A percentile compares a stretch with the other conserved stretches of the same genome.
Evolutionary conservation across 495 filamentous ascomycete genomes (phyloP).

Genomic region (Physcia stellaris): DNA sequence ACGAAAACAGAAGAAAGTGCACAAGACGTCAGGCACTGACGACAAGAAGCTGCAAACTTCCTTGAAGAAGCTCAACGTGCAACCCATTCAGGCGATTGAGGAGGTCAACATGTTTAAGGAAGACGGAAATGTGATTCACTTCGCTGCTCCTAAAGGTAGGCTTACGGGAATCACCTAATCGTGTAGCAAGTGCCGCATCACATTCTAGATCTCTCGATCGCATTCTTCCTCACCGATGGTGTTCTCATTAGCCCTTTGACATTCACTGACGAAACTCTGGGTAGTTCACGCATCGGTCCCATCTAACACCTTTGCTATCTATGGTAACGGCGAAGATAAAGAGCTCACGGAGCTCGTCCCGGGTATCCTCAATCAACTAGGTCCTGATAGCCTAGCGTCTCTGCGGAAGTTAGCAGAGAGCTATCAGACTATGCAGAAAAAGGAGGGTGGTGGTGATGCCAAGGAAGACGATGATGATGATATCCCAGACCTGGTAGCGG

Average conservation of each 20-base stretch:
- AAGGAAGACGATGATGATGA: conserved; percentile 69
- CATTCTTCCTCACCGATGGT: no score
- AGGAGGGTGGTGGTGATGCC: conserved; percentile 50
- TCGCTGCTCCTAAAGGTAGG: conserved; percentile 88
- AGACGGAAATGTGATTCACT: conserved; percentile 99
- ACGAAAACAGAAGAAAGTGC: conserved; percentile 95
- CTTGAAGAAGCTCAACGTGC: conserved; percentile 90
- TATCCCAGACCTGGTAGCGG: conserved; percentile 90
- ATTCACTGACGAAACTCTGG: neutral
- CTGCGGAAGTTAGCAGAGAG: conserved; percentile 96
- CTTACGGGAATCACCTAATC: conserved; percentile 10
- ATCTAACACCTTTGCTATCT: conserved; percentile 98
- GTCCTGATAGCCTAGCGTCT: conserved; percentile 92
- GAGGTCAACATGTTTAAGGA: conserved; percentile 99
- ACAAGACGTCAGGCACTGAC: conserved; percentile 77
- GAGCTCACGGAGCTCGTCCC: conserved; percentile 98
- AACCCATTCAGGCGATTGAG: conserved; percentile 97
- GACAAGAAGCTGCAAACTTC: conserved; percentile 98
- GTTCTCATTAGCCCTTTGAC: conserved; percentile 3
- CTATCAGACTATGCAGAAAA: conserved; percentile 98
- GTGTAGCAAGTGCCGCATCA: no score
- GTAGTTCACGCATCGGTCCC: conserved; percentile 92
- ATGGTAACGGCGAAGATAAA: conserved; percentile 97
- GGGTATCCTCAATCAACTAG: conserved; percentile 98
- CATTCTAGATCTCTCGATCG: neutral